These are phyloP conservation scores for Pilatotrama ljubarskyi DNA, from an alignment of 768 basidiomycete species.

Conservation along the genomic window DNA sequence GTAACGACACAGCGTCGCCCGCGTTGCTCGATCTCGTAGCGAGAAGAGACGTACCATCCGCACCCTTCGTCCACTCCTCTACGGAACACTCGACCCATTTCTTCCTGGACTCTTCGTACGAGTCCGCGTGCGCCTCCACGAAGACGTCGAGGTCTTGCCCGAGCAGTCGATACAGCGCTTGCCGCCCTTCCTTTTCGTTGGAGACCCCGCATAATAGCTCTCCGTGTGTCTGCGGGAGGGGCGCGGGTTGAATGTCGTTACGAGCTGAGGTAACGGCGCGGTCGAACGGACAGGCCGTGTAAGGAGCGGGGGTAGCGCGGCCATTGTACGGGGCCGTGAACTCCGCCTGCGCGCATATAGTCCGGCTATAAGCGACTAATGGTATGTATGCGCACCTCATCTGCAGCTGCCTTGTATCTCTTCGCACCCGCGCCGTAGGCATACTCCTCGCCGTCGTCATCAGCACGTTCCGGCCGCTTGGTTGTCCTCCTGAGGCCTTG, in stretches of 20 bases:
- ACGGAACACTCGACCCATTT: slow-evolving; percentile 52
- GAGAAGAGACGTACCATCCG: slow-evolving; percentile 40
- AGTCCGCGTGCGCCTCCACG: slow-evolving; percentile 41
- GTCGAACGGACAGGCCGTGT: background rate
- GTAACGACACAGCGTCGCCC: background rate
- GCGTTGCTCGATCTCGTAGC: background rate
- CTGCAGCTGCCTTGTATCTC: slow-evolving; percentile 20
- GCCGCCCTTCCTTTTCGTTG: background rate
- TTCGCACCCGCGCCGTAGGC: slow-evolving; percentile 21
- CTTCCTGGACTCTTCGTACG: slow-evolving; percentile 44
- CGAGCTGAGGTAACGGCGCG: background rate
- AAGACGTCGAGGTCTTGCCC: slow-evolving; percentile 46
- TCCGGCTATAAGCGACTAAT: background rate
- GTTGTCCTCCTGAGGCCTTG: slow-evolving; percentile 6
- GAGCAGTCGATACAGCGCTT: slow-evolving; percentile 40
- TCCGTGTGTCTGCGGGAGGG: background rate
- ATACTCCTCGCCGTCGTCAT: slow-evolving; percentile 17
- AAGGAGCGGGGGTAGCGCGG: background rate
- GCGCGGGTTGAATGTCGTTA: background rate
- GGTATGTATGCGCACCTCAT: slow-evolving; percentile 10
- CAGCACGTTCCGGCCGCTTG: slow-evolving; percentile 7
- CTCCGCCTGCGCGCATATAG: slow-evolving; percentile 14
- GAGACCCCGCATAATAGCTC: background rate
- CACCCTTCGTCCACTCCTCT: slow-evolving; percentile 57
- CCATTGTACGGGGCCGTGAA: background rate